Evolutionary conservation across 2,329 filamentous ascomycete genomes (phyloP).

Genomic region (Whalleya microplaca): DNA sequence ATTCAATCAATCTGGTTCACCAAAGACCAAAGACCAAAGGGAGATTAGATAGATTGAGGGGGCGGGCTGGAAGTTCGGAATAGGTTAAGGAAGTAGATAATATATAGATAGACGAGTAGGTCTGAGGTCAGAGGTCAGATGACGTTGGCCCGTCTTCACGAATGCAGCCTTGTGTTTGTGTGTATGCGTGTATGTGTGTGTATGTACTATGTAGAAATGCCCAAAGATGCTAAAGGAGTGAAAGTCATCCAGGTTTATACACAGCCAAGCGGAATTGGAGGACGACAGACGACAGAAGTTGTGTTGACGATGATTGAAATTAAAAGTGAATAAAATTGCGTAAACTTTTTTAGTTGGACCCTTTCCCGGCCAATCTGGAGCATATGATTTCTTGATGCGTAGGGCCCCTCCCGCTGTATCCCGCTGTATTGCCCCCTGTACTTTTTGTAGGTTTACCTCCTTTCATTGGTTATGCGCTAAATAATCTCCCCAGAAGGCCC

Average conservation of each 20-base stretch:
- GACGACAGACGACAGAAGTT: conserved; percentile 1
- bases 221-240: conserved; percentile 28
- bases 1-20: conserved; percentile 1
- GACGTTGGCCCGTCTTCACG: too few species aligned
- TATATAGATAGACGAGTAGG: conserved; percentile 1
- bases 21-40: neutral
- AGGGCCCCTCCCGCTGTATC: too few species aligned
- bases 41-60: neutral
- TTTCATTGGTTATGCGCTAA: too few species aligned
- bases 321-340: conserved; percentile 3
- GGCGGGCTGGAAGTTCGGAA: too few species aligned
- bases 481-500: too few species aligned
- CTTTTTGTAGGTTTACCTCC: too few species aligned
- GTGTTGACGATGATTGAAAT: conserved; percentile 3
- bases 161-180: too few species aligned
- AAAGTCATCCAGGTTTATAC: conserved; percentile 22
- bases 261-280: conserved; percentile 3
- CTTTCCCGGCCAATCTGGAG: conserved; percentile 2
- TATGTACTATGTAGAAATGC: conserved; percentile 10
- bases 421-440: too few species aligned
- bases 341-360: conserved; percentile 20
- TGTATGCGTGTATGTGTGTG: neutral
- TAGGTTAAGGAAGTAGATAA: neutral
- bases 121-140: conserved; percentile 10
- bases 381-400: conserved; percentile 7